phyloP scores from a whole-genome alignment of 768 basidiomycete genomes.

The Scleroderma citrinum region DNA sequence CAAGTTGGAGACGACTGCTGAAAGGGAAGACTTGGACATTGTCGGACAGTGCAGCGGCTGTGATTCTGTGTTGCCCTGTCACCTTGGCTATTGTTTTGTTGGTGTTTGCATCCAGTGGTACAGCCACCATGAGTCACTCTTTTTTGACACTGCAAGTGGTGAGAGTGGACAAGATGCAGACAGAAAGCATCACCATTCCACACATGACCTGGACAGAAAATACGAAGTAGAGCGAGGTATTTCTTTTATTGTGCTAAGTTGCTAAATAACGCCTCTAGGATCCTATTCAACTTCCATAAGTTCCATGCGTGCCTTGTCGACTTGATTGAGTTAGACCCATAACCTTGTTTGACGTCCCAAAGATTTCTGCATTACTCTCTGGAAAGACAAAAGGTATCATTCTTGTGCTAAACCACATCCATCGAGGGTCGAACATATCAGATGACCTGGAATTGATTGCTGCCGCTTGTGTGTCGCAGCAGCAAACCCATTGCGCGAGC shows the following conservation, averaged over 20 bases:
- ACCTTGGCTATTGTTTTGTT: constrained; percentile 17
- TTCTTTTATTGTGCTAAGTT: no score
- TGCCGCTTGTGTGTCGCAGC: neutral
- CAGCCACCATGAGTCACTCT: neutral
- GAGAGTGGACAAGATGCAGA: no score
- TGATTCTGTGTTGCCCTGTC: neutral
- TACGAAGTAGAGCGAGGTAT: no score
- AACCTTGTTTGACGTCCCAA: no score
- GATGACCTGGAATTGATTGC: neutral
- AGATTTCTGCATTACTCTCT: neutral
- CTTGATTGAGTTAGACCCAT: no score
- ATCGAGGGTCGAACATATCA: neutral
- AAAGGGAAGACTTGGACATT: constrained; percentile 55
- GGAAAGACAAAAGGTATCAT: neutral
- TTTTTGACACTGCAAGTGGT: no score
- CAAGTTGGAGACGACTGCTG: constrained; percentile 78
- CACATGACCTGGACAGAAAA: no score
- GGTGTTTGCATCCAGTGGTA: constrained; percentile 4
- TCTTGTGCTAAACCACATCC: neutral
- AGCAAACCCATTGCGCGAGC: neutral
- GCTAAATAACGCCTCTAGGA: no score
- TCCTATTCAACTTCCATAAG: no score
- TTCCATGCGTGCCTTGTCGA: no score
- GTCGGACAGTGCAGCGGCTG: neutral
- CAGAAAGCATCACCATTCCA: no score